Evolutionary conservation across 176 grass and related monocot genomes (phyloP), one percentile per base, ranked within the genome.

Genomic region (Oryza glaberrima): DNA sequence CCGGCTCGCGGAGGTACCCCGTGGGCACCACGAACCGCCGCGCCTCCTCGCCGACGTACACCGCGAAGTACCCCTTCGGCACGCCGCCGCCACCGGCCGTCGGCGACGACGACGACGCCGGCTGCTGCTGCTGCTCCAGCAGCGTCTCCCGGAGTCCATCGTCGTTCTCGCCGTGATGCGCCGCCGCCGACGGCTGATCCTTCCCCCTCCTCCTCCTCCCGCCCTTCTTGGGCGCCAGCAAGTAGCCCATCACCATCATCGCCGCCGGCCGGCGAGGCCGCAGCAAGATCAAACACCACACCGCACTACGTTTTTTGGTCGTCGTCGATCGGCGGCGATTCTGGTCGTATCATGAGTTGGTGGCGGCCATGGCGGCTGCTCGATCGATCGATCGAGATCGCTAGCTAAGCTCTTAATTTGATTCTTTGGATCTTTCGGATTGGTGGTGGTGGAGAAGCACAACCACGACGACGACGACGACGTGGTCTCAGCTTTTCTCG

Each of bases 21-120:
- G 87, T 95, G 1, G 88, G 88, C 78, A 95, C 90, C 47, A 92
- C 82, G 81, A 92, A 92, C 30, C 88, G 85, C 71, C 81, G 79
- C 67, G 81, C 78, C 13, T 88, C 88, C 16, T 81, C 72, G 0
- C 90, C 93, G 66, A 81, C 90, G 47, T 95, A 95, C 79, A 95
- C 93, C 30, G 85, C 88, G 85, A 95, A 73, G 85, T 72, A 90
- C 5, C 93, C 90, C 85, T 90, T 95, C 6, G 90, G 90, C 3
- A 92, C 82, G 30, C 16, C 70, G 35, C 61, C 36, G 16, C 32
- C 2, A 40, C 23, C 26, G 0, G 77, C 1, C 44, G 58, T 20
- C 19, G 58, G 23, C 20, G 58, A n/a, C n/a, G 58, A 3, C 52
- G 52, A 0, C 16, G 14, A 3, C 12, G 12, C 3, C 52, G 6